phyloP scores from a whole-genome alignment of 768 basidiomycete genomes.

The Termitomyces bulborhizus region DNA sequence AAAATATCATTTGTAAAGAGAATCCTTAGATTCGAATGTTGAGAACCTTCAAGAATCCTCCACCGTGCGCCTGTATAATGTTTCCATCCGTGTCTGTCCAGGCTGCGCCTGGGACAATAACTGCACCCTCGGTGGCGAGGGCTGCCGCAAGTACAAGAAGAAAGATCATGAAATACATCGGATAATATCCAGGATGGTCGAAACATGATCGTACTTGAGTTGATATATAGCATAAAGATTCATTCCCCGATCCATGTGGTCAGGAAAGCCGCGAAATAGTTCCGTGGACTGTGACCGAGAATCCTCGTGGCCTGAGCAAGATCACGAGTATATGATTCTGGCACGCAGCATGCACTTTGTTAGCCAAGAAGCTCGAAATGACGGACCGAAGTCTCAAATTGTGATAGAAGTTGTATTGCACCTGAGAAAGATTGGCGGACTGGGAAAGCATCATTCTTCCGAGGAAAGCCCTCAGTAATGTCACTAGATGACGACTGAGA shows the following conservation, averaged over 20 bases:
- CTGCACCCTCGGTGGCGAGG: conserved; percentile 23
- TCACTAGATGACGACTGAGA: not conserved
- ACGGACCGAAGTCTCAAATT: conserved; percentile 1
- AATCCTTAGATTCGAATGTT: not conserved
- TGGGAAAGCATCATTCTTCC: not conserved
- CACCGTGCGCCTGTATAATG: conserved; percentile 59
- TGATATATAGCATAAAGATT: not conserved
- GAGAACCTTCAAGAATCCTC: conserved; percentile 49
- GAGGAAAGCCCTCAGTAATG: not conserved
- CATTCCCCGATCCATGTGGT: not conserved
- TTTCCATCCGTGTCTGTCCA: conserved; percentile 61
- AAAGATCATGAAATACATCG: conserved; percentile 6
- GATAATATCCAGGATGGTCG: not conserved
- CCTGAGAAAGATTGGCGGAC: not conserved
- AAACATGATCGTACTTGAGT: not conserved
- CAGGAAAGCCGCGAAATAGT: conserved; percentile 1
- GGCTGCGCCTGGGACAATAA: conserved; percentile 55
- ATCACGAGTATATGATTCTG: not conserved
- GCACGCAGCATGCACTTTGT: not conserved
- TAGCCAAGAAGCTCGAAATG: not conserved
- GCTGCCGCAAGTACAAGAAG: conserved; percentile 4
- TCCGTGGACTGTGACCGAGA: not conserved
- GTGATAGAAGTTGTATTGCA: not conserved
- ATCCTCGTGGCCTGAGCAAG: not conserved
- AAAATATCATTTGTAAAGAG: not conserved